Base-by-base conservation (phyloP, 805 yeast genomes). In the Lachancea waltii region DNA sequence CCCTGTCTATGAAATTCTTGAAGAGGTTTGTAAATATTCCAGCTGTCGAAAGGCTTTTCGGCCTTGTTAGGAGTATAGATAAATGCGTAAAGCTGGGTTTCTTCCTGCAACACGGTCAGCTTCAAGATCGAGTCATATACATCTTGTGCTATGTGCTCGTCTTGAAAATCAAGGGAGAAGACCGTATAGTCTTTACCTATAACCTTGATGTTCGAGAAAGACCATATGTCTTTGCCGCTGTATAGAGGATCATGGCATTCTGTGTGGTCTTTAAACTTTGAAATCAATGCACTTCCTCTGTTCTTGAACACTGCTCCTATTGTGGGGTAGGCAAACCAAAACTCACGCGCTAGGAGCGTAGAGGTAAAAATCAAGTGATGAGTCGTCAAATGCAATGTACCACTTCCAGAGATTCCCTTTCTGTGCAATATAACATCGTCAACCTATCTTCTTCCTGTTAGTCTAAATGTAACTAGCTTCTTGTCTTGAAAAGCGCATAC, bases 271-370 rank as follows among this genome's bases (percentile, higher is more conserved):
- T 41, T 44, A 17, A 39, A 40, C 30, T 50, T 56, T 19, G 60
- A 49, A 8, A 54, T 37, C 15, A 58, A 58, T 51, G 46, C 78
- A 64, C 38, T 81, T 58, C 45, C 89, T 78, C 45, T 73, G 59
- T 44, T 73, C 64, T 56, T 75, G 48, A 72, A 73, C 1, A 81
- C 76, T 33, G 68, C 68, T 33, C 76, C 80, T 22, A 89, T 78
- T 45, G 87, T 75, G 1, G 97, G 96, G 59, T 86, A 90, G 42
- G 95, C 82, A 21, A 86, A 72, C 98, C 97, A 92, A 21, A 85
- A 74, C 58, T 92, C 97, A 41, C 77, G 66, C 7, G 49, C 49
- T 17, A 48, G 56, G 47, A 43, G 46, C 3, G 41, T 44, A 22
- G 67, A 62, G 0, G 76, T 69, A 56, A 82, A 83, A 24, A 83